Evolutionary conservation across 225 moss, liverwort and hornwort species (phyloP).

Genomic region (Marchantia paleacea): DNA sequence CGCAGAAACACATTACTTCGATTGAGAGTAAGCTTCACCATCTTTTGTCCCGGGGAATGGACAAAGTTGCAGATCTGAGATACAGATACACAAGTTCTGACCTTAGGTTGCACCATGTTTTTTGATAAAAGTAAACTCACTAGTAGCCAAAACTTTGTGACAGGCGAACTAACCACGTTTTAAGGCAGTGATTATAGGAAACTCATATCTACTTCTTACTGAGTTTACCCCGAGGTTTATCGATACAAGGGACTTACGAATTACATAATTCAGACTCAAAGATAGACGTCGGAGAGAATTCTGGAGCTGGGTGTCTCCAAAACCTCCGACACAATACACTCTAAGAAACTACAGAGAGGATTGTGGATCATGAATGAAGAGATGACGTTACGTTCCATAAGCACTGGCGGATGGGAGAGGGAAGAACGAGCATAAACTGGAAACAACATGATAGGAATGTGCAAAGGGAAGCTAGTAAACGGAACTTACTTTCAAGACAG

Average conservation of each 20-base stretch:
- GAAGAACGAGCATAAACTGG: background rate
- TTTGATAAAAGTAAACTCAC: too few species aligned
- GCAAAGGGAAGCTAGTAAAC: background rate
- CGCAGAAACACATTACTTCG: slow-evolving; percentile 87
- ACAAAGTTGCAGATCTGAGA: slow-evolving; percentile 73
- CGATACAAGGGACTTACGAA: too few species aligned
- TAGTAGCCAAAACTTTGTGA: too few species aligned
- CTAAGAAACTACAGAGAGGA: background rate
- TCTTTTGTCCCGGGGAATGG: slow-evolving; percentile 60
- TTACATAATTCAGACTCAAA: too few species aligned
- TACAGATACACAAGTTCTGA: background rate
- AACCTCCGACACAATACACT: background rate
- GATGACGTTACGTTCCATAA: background rate
- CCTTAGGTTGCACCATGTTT: too few species aligned
- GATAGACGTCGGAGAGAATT: too few species aligned
- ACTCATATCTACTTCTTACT: too few species aligned
- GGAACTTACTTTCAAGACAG: slow-evolving; percentile 74
- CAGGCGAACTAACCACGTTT: too few species aligned
- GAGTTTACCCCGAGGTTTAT: too few species aligned
- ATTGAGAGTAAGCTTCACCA: slow-evolving; percentile 71
- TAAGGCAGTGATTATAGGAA: too few species aligned
- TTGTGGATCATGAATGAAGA: background rate
- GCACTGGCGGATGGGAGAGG: background rate
- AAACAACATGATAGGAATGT: background rate
- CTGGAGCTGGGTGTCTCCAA: too few species aligned